Percentiles rank a stretch among this genome's conserved stretches.
Evolutionary conservation across 2,329 filamentous ascomycete genomes (phyloP).

Genomic region (Penicillium sclerotiorum): DNA sequence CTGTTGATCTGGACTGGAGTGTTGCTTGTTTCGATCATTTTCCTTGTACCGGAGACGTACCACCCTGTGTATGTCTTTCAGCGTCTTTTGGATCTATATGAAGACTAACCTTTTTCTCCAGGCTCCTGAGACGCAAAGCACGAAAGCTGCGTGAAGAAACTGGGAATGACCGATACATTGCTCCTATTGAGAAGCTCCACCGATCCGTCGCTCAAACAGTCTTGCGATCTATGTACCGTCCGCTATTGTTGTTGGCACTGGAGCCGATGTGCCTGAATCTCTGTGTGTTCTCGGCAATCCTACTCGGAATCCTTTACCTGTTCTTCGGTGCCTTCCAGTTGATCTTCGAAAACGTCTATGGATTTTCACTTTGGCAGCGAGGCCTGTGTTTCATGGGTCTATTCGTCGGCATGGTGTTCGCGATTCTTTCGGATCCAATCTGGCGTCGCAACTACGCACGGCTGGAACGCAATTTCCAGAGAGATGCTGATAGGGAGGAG

Average conservation of each 20-base stretch:
- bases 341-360: constrained; percentile 73
- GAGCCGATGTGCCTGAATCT: constrained; percentile 86
- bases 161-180: constrained; percentile 73
- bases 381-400: constrained; percentile 73
- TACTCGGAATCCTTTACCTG: constrained; percentile 86
- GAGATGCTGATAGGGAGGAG: constrained; percentile 32
- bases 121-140: constrained; percentile 72
- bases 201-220: constrained; percentile 68
- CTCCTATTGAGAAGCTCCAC: constrained; percentile 73
- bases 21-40: constrained; percentile 64
- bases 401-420: constrained; percentile 51
- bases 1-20: constrained; percentile 78
- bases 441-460: constrained; percentile 51
- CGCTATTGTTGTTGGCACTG: constrained; percentile 75
- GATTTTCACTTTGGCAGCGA: constrained; percentile 75
- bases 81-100: background rate
- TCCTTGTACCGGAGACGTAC: constrained; percentile 87
- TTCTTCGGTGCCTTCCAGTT: constrained; percentile 88
- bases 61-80: constrained; percentile 52
- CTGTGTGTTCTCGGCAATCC: constrained; percentile 78
- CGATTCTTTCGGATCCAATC: constrained; percentile 48
- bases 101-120: constrained; percentile 7
- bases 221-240: constrained; percentile 60
- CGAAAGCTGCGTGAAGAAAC: constrained; percentile 70
- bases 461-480: constrained; percentile 43